Conservation (phyloP, 2,329 filamentous ascomycete genomes). For the Sclerotinia spermophila region DNA sequence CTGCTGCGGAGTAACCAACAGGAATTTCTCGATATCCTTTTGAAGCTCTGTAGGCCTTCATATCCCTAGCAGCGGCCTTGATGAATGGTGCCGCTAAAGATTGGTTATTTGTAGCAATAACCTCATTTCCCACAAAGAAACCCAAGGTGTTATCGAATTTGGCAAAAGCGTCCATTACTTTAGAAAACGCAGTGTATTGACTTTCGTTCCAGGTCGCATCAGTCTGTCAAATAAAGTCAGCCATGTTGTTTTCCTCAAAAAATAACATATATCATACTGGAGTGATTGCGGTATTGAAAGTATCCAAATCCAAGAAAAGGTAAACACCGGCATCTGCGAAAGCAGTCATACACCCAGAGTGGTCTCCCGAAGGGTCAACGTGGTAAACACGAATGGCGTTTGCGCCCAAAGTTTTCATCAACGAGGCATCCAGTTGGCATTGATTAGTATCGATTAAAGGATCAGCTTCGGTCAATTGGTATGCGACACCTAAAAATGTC, state of each 20-base stretch:
- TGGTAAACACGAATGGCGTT: slow-evolving; percentile 89
- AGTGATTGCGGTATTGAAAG: slow-evolving; percentile 65
- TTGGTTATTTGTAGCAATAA: slow-evolving; percentile 61
- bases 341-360: slow-evolving; percentile 75
- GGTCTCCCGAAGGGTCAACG: slow-evolving; percentile 67
- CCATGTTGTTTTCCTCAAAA: neutral
- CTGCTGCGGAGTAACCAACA: slow-evolving; percentile 82
- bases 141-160: slow-evolving; percentile 75
- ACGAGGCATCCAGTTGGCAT: slow-evolving; percentile 67
- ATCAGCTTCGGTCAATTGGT: slow-evolving; percentile 62
- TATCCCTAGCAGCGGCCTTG: slow-evolving; percentile 75
- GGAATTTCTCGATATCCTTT: slow-evolving; percentile 79
- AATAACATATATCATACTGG: slow-evolving; percentile 44
- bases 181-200: slow-evolving; percentile 53
- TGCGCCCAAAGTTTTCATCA: slow-evolving; percentile 77
- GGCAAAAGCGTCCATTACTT: slow-evolving; percentile 35
- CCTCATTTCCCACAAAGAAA: slow-evolving; percentile 86
- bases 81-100: slow-evolving; percentile 72
- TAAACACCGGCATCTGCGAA: slow-evolving; percentile 82
- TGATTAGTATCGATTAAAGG: slow-evolving; percentile 73
- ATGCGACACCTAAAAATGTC: slow-evolving; percentile 61
- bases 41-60: slow-evolving; percentile 74
- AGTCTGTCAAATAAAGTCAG: slow-evolving; percentile 41
- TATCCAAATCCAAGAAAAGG: slow-evolving; percentile 78
- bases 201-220: slow-evolving; percentile 68